phyloP scores from a whole-genome alignment of 2,329 filamentous ascomycete species.

The Pyrenophora seminiperda region DNA sequence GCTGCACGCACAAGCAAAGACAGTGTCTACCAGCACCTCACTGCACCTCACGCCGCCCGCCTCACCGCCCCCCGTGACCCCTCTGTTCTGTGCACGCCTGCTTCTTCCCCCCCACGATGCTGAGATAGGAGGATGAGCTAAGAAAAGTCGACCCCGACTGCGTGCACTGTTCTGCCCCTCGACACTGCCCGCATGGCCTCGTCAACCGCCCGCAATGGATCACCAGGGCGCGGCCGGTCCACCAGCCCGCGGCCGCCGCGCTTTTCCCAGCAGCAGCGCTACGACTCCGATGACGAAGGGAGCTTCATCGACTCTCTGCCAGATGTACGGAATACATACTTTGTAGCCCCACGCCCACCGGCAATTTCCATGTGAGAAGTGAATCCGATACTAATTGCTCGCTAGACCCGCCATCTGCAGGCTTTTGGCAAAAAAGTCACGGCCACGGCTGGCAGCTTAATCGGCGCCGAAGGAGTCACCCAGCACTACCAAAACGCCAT shows the following conservation, averaged over 20 bases:
- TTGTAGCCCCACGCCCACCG: too few species aligned
- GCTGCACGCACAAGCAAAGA: constrained; percentile 2
- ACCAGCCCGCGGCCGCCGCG: constrained; percentile 17
- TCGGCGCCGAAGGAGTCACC: constrained; percentile 62
- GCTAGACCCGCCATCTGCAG: constrained; percentile 82
- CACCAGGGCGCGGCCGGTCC: constrained; percentile 38
- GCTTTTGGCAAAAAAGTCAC: constrained; percentile 94
- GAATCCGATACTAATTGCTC: constrained; percentile 24
- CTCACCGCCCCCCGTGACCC: too few species aligned
- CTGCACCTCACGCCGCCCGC: not conserved
- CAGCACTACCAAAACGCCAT: constrained; percentile 85
- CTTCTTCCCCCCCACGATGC: too few species aligned
- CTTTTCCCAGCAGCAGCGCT: constrained; percentile 23
- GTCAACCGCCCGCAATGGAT: constrained; percentile 36
- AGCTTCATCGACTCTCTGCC: constrained; percentile 41
- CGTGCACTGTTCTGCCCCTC: constrained; percentile 3
- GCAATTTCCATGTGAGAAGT: not conserved
- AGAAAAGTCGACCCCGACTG: not conserved
- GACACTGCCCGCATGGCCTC: constrained; percentile 35
- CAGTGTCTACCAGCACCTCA: too few species aligned
- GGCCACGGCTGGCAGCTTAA: constrained; percentile 88
- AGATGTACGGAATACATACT: too few species aligned
- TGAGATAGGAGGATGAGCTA: constrained; percentile 16
- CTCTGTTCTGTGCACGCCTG: too few species aligned
- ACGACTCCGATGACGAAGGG: constrained; percentile 37